phyloP scores from a whole-genome alignment of 2,329 filamentous ascomycete genomes.

The Geoglossum cookeanum region DNA sequence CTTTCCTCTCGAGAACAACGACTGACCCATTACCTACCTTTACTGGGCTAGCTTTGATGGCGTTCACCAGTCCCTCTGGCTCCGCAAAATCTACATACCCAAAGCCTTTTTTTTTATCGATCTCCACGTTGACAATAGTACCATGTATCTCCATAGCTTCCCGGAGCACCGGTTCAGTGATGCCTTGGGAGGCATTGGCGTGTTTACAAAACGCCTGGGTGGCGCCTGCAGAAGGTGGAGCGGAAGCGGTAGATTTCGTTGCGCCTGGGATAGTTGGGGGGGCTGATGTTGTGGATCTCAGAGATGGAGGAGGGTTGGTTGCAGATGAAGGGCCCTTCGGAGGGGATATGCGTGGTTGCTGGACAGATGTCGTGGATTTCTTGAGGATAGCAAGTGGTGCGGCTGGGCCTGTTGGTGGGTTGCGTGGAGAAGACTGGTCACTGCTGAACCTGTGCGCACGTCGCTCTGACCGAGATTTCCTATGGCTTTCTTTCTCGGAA shows the following conservation, averaged over 20 bases:
- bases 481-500: neutral
- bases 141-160: slow-evolving; percentile 59
- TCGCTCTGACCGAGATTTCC: neutral
- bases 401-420: neutral
- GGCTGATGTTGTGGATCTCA: neutral
- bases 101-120: slow-evolving; percentile 88
- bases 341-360: neutral
- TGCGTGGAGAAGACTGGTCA: neutral
- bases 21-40: slow-evolving; percentile 70
- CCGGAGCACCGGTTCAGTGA: slow-evolving; percentile 64
- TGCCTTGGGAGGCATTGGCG: slow-evolving; percentile 74
- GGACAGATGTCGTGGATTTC: neutral
- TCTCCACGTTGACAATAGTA: slow-evolving; percentile 59
- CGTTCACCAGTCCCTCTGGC: slow-evolving; percentile 51
- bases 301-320: neutral
- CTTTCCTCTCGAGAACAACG: slow-evolving; percentile 68
- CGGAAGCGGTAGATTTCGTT: neutral
- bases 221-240: slow-evolving; percentile 21
- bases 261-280: neutral
- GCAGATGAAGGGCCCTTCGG: neutral
- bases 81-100: slow-evolving; percentile 81
- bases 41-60: slow-evolving; percentile 64
- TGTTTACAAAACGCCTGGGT: slow-evolving; percentile 63
- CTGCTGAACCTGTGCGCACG: neutral
- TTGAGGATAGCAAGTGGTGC: neutral